A percentile compares a stretch with the other conserved stretches of the same genome.
These are phyloP conservation scores for Hericium erinaceus DNA, from an alignment of 768 basidiomycete species.

Conservation along the genomic window DNA sequence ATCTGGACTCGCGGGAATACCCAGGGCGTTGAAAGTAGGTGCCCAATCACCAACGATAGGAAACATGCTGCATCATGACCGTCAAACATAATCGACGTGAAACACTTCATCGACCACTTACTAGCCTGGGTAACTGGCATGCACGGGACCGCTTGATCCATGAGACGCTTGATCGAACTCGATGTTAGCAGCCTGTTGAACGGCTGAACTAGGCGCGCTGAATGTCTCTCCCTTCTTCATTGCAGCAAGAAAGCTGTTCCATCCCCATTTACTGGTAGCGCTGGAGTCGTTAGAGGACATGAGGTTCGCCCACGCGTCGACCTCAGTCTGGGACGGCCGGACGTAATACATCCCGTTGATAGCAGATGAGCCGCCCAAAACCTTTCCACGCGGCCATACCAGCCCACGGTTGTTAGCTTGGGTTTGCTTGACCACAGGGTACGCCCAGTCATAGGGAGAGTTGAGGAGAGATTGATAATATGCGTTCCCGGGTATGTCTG, in stretches of 20 bases:
- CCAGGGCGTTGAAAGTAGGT: constrained; percentile 33
- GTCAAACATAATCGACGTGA: background rate
- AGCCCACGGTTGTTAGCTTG: constrained; percentile 33
- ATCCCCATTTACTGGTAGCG: constrained; percentile 31
- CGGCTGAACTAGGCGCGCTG: constrained; percentile 35
- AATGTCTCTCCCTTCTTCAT: constrained; percentile 50
- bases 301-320: constrained; percentile 37
- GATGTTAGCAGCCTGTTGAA: constrained; percentile 35
- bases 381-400: constrained; percentile 56
- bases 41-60: constrained; percentile 33
- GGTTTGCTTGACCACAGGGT: constrained; percentile 38
- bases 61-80: constrained; percentile 13
- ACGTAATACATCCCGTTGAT: constrained; percentile 64
- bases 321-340: constrained; percentile 38
- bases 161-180: constrained; percentile 34
- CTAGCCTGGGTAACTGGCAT: constrained; percentile 43
- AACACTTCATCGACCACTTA: constrained; percentile 22
- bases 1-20: constrained; percentile 31
- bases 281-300: constrained; percentile 25
- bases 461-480: constrained; percentile 43
- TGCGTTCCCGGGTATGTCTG: constrained; percentile 42
- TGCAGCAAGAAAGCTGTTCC: constrained; percentile 34
- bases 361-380: constrained; percentile 60
- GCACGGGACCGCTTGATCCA: constrained; percentile 44
- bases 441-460: constrained; percentile 46